A percentile compares a stretch with the other conserved stretches of the same genome.
These are phyloP conservation scores for Cunninghamia lanceolata DNA, from an alignment of 75 land plant genomes.

Conservation along the genomic window DNA sequence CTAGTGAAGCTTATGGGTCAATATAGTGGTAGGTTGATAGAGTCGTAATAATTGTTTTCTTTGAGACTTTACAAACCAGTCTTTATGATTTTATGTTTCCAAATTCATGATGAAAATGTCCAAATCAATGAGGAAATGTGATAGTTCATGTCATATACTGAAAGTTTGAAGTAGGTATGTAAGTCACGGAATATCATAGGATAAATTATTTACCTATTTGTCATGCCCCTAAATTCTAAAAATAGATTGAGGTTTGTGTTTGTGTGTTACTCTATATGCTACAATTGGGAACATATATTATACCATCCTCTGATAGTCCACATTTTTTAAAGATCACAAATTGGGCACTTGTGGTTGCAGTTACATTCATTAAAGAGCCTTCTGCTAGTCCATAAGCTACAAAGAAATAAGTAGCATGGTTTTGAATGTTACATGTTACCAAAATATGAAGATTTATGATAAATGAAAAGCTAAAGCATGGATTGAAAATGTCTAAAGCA, in stretches of 20 bases:
- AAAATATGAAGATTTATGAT: too few species aligned
- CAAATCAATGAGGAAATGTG: not conserved
- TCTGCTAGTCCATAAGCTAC: too few species aligned
- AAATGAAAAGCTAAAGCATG: too few species aligned
- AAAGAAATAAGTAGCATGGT: too few species aligned
- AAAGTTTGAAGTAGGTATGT: not conserved
- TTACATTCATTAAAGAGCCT: too few species aligned
- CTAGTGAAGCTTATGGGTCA: slow-evolving; percentile 95
- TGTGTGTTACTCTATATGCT: not conserved
- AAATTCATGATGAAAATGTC: not conserved
- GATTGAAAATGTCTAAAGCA: too few species aligned
- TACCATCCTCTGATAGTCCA: not conserved
- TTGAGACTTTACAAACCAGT: not conserved
- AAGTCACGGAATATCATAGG: not conserved
- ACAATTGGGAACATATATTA: not conserved
- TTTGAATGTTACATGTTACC: too few species aligned
- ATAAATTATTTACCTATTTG: not conserved
- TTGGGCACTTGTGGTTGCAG: too few species aligned
- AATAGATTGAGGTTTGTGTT: not conserved
- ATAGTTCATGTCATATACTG: not conserved
- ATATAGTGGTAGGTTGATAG: slow-evolving; percentile 58
- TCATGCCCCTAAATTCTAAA: not conserved
- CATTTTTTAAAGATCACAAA: not conserved
- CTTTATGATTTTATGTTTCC: not conserved
- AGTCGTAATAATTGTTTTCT: not conserved